A percentile compares a stretch with the other conserved stretches of the same genome.
Evolutionary conservation across 768 basidiomycete genomes (phyloP).

Genomic region (Chalciporus pseudorubinellus): DNA sequence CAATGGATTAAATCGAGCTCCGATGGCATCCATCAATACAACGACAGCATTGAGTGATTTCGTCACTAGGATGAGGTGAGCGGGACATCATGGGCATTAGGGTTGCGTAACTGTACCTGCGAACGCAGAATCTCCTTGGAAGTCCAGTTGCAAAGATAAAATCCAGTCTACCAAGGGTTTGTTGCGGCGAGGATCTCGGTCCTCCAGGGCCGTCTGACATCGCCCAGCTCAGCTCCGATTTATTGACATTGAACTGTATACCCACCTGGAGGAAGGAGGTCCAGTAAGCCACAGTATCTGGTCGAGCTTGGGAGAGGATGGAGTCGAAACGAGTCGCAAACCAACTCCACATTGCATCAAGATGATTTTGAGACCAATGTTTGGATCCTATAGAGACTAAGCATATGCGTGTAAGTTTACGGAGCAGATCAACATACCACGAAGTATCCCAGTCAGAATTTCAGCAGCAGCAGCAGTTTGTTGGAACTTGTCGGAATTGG

Average conservation of each 20-base stretch:
- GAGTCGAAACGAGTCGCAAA: constrained; percentile 53
- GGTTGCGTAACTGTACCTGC: constrained; percentile 51
- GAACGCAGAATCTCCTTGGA: constrained; percentile 84
- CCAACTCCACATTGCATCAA: constrained; percentile 72
- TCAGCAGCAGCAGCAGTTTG: constrained; percentile 79
- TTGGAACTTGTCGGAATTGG: constrained; percentile 75
- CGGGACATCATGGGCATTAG: neutral
- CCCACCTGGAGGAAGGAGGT: constrained; percentile 52
- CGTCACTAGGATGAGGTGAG: constrained; percentile 51
- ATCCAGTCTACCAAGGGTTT: constrained; percentile 76
- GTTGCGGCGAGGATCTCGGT: constrained; percentile 79
- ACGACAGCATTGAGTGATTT: constrained; percentile 69
- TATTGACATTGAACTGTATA: neutral
- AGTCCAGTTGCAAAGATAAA: constrained; percentile 71
- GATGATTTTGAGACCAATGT: constrained; percentile 66
- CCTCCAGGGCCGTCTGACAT: constrained; percentile 49
- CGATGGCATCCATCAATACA: constrained; percentile 63
- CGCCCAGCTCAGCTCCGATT: constrained; percentile 4
- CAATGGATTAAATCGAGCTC: constrained; percentile 62
- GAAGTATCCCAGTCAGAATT: constrained; percentile 67
- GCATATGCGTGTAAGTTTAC: constrained; percentile 1
- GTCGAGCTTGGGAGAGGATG: constrained; percentile 75
- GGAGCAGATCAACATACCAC: constrained; percentile 46
- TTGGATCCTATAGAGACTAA: constrained; percentile 58
- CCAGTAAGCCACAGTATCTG: constrained; percentile 81